Evolutionary conservation across 2,329 filamentous ascomycete genomes (phyloP), one percentile per base, ranked within the genome.

Genomic region (Didymella segeticola): DNA sequence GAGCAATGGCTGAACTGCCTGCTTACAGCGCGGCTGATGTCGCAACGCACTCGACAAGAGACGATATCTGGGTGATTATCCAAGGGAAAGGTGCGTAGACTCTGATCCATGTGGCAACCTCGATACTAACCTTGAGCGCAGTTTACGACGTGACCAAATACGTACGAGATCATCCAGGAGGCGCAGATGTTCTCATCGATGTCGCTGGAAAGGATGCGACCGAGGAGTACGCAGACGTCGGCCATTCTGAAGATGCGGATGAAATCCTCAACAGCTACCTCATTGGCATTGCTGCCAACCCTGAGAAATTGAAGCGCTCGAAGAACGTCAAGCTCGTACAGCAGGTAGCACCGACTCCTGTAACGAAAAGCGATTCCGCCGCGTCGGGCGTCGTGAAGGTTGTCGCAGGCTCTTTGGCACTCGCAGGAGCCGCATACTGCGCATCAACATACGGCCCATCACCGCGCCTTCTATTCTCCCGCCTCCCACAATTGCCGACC

Each of bases 71-170:
- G 81, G 74, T 84, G n/a, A 78, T 82, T 0, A 71, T 83, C 3
- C 78, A 82, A 49, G 77, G 75, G 6, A 82, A 80, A 58, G 65
- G 65, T 68, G 49, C 5, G 33, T 43, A n/a, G 2, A 6, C 6
- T 19, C 5, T 14, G 6, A 34, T 6, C 2, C 3, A n/a, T 2
- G 15, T 4, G 2, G 8, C 3, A 20, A 1, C 15, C 4, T 11
- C 20, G 10, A 22, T 3, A n/a, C 43, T 59, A 29, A 59, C 50
- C 3, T 20, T 20, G 9, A 30, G n/a, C 14, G 23, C 43, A 73
- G 85, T 88, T 2, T 87, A 86, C 62, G 76, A 87, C 66, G 73
- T 86, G 10, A 81, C 84, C 1, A 77, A 79, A 36, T 88, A 86
- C 57, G 56, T 83, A 1, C 72, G 81, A 20, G 84, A 87, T 51